A percentile compares a stretch with the other conserved stretches of the same genome.
Conservation (phyloP, 2,329 filamentous ascomycete species). For the Xylaria sp. region DNA sequence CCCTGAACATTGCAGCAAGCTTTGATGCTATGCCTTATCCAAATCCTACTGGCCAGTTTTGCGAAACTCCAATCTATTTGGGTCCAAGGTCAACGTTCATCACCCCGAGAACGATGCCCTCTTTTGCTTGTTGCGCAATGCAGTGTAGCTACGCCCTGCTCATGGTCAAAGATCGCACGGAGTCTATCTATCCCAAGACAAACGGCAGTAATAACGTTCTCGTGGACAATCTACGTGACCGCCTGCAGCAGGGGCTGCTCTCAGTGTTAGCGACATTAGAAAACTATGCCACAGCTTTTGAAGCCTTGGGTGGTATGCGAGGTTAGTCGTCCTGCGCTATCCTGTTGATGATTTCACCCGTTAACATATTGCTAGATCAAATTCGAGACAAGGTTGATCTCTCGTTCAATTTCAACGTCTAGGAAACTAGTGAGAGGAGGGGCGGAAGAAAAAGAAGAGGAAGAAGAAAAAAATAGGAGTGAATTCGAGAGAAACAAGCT, state of each 20-base stretch:
- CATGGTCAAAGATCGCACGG: constrained; percentile 50
- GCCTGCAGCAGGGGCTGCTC: constrained; percentile 49
- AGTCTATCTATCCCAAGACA: constrained; percentile 44
- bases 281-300: constrained; percentile 52
- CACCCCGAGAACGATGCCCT: constrained; percentile 52
- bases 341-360: neutral
- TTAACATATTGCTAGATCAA: constrained; percentile 36
- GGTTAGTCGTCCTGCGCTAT: constrained; percentile 39
- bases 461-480: too few relatives aligned
- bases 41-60: constrained; percentile 45
- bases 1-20: constrained; percentile 53
- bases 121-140: constrained; percentile 54
- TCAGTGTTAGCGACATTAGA: constrained; percentile 50
- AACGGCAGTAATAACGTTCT: constrained; percentile 33
- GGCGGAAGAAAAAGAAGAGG: too few relatives aligned
- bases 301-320: constrained; percentile 53
- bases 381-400: constrained; percentile 41
- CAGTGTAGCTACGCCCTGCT: constrained; percentile 52
- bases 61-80: constrained; percentile 44
- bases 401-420: constrained; percentile 29
- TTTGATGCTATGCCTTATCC: constrained; percentile 55
- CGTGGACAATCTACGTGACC: constrained; percentile 46
- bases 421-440: too few relatives aligned
- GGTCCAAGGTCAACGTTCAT: constrained; percentile 46
- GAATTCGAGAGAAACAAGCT: too few relatives aligned